Percentiles rank a stretch among this genome's conserved stretches.
These are phyloP conservation scores for Erysimum cheiri DNA, from an alignment of 441 rosid genomes.

Conservation along the genomic window DNA sequence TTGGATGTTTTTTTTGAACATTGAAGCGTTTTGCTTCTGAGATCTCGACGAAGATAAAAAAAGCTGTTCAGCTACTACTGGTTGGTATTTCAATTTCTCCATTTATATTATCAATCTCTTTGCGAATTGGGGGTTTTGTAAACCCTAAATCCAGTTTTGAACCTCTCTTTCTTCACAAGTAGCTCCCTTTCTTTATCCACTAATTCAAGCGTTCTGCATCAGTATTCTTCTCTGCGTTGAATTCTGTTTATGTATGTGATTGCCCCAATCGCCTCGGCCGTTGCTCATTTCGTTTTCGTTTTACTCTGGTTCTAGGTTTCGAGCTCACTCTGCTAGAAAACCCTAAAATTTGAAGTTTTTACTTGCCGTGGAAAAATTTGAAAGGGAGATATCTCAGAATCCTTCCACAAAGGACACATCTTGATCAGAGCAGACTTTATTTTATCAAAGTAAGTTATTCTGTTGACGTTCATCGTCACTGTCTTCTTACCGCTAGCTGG, in stretches of 20 bases:
- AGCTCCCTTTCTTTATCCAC: background rate
- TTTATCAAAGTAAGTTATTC: conserved; percentile 8
- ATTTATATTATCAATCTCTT: conserved; percentile 10
- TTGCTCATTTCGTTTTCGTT: conserved; percentile 28
- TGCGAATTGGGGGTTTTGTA: conserved; percentile 6
- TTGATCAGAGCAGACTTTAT: background rate
- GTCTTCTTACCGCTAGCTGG: conserved; percentile 4
- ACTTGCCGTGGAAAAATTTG: background rate
- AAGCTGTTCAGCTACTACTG: conserved; percentile 22
- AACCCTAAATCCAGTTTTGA: conserved; percentile 41
- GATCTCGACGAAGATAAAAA: conserved; percentile 35
- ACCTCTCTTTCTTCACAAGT: conserved; percentile 6
- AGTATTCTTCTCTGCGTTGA: conserved; percentile 16
- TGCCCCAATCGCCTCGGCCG: conserved; percentile 6
- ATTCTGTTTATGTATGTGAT: conserved; percentile 2
- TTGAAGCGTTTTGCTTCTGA: conserved; percentile 36
- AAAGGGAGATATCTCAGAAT: background rate
- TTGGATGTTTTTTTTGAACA: conserved; percentile 27
- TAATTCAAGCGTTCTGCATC: conserved; percentile 2
- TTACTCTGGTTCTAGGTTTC: conserved; percentile 32
- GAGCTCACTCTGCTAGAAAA: conserved; percentile 44
- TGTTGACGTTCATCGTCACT: background rate
- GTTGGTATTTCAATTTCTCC: conserved; percentile 18
- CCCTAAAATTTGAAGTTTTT: conserved; percentile 29
- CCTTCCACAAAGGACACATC: background rate